Conservation (phyloP, 2,329 filamentous ascomycete genomes). For the Trichoderma afroharzianum region DNA sequence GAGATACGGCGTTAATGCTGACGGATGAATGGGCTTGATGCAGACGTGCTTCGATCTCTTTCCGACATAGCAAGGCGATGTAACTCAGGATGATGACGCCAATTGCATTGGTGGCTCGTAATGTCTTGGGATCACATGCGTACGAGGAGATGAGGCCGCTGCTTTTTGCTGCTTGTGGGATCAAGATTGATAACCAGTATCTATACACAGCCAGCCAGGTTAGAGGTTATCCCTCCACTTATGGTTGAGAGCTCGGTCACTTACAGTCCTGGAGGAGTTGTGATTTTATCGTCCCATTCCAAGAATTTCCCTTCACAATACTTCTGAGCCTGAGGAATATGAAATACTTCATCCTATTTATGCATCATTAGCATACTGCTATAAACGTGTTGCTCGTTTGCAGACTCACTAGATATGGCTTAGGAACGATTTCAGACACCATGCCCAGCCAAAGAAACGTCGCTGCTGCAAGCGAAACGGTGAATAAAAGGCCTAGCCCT, state of each 20-base stretch:
- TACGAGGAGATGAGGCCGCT: slow-evolving; percentile 19
- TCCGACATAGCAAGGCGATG: slow-evolving; percentile 50
- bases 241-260: slow-evolving; percentile 20
- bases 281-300: slow-evolving; percentile 95
- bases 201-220: slow-evolving; percentile 26
- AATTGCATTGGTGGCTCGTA: slow-evolving; percentile 49
- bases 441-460: slow-evolving; percentile 23
- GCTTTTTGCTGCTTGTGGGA: slow-evolving; percentile 24
- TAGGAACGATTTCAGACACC: slow-evolving; percentile 39
- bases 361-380: slow-evolving; percentile 14
- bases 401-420: slow-evolving; percentile 52
- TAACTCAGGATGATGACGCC: slow-evolving; percentile 38
- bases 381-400: background rate
- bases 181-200: slow-evolving; percentile 42
- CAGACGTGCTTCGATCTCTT: slow-evolving; percentile 45
- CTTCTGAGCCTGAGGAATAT: slow-evolving; percentile 84
- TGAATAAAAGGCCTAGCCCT: slow-evolving; percentile 12
- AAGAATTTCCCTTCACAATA: slow-evolving; percentile 74
- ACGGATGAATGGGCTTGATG: slow-evolving; percentile 22
- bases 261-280: slow-evolving; percentile 85
- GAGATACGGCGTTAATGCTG: slow-evolving; percentile 29
- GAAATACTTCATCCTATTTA: slow-evolving; percentile 74
- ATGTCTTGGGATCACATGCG: slow-evolving; percentile 31
- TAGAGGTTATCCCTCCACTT: background rate
- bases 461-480: slow-evolving; percentile 19